Evolutionary conservation across 805 yeast genomes (phyloP), one percentile per base, ranked within the genome.

Genomic region (Metschnikowia peoriensis): DNA sequence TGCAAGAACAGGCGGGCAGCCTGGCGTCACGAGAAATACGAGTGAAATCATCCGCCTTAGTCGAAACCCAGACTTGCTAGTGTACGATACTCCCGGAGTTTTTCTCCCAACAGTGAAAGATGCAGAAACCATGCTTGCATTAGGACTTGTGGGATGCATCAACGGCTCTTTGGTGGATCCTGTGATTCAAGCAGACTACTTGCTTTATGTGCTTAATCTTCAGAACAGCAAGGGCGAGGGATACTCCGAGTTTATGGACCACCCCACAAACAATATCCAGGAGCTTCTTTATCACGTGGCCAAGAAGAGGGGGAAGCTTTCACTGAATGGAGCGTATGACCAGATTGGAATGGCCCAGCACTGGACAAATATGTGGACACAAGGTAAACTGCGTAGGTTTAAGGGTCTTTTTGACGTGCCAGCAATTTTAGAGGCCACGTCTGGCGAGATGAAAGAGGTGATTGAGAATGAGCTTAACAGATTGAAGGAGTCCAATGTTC

Each of bases 51-150:
- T 94, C 38, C 72, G 85, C 50, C 75, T 94, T 12, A 70, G 78
- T 41, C 68, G 72, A 10, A 76, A 76, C 29, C 92, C 94, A 0
- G 83, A 82, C 35, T 78, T 93, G 2, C 77, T 83, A 53, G 73
- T 92, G 7, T 83, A 88, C 60, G 99, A 94, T 65, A 88, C 97
- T 0, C 99, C 99, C 0, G 99, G 99, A 1, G 92, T 94, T 4
- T 82, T 89, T 52, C 68, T 90, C 11, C 98, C 99, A 0, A 81
- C 83, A 17, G 88, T 84, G 9, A 77, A 79, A 44, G 78, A 80
- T 54, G 66, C 79, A 4, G 82, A 84, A 55, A 82, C 90, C 1
- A 89, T 92, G 94, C 71, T 93, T 27, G 79, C 85, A 2, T 73
- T 92, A 38, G 77, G 88, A 1, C 69, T 91, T 16, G 83, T 87